Percentiles rank a stretch among this genome's conserved stretches.
Evolutionary conservation across 441 rosid genomes (phyloP).

Genomic region (Erodium chrysanthum): DNA sequence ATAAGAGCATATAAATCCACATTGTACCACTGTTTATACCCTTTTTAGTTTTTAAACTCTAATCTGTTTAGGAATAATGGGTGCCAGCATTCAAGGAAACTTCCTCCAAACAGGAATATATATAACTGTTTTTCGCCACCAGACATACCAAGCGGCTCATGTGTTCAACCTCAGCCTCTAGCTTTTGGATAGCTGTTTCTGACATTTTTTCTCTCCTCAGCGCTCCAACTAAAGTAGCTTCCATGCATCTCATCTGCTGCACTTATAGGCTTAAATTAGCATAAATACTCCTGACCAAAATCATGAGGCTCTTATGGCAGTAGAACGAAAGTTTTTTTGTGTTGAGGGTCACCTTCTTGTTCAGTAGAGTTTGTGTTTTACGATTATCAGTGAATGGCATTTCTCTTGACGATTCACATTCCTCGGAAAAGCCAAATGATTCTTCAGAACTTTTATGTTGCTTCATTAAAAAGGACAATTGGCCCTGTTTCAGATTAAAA

Average conservation of each 20-base stretch:
- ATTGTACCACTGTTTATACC: conserved; percentile 16
- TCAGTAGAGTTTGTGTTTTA: conserved; percentile 22
- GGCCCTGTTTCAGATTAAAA: conserved; percentile 38
- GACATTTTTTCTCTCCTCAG: conserved; percentile 95
- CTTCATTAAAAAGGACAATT: conserved; percentile 71
- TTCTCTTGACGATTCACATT: conserved; percentile 21
- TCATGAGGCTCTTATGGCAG: conserved; percentile 16
- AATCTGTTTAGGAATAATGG: conserved; percentile 11
- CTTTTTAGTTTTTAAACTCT: conserved; percentile 31
- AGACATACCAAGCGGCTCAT: conserved; percentile 72
- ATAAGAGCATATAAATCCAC: conserved; percentile 12
- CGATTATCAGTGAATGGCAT: conserved; percentile 20
- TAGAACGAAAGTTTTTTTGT: conserved; percentile 14
- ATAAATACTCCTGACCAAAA: neutral
- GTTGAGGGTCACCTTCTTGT: conserved; percentile 37
- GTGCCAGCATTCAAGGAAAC: conserved; percentile 8
- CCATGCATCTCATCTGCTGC: conserved; percentile 69
- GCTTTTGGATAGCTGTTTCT: conserved; percentile 66
- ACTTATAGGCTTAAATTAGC: conserved; percentile 19
- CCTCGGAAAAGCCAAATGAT: conserved; percentile 55
- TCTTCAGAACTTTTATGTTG: conserved; percentile 53
- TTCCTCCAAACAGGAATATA: conserved; percentile 5
- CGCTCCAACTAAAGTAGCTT: conserved; percentile 85
- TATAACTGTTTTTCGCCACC: conserved; percentile 7
- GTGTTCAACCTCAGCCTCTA: conserved; percentile 92